phyloP scores from a whole-genome alignment of 2,329 filamentous ascomycete genomes.

The Botryosphaeria dothidea region DNA sequence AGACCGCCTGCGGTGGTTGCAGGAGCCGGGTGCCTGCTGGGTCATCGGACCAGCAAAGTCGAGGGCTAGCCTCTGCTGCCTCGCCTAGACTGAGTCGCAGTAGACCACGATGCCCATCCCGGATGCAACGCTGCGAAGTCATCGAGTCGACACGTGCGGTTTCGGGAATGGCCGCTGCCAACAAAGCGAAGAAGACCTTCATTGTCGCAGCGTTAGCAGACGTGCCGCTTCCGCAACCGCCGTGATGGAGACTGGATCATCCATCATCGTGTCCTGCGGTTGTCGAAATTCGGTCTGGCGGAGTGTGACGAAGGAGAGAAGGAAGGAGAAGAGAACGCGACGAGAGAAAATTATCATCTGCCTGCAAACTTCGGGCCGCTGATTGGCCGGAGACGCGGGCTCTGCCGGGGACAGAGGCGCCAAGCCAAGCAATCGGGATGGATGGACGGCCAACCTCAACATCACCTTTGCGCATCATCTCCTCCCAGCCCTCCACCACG shows the following conservation, averaged over 20 bases:
- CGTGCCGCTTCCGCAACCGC: neutral
- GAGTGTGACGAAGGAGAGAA: neutral
- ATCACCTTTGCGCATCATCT: conserved; percentile 9
- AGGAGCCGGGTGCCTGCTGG: neutral
- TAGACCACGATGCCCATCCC: neutral
- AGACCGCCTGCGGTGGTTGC: neutral
- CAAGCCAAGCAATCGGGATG: neutral
- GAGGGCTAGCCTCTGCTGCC: neutral
- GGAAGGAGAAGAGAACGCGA: neutral
- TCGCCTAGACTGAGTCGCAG: neutral
- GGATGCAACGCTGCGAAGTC: neutral
- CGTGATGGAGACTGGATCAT: neutral
- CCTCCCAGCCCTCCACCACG: neutral
- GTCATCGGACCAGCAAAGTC: neutral
- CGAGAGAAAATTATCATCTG: neutral
- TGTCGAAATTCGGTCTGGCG: neutral
- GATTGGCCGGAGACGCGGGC: conserved; percentile 12
- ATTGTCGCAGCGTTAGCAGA: neutral
- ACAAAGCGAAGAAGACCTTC: neutral
- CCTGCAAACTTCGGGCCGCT: conserved; percentile 16
- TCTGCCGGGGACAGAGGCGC: neutral
- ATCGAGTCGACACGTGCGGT: neutral
- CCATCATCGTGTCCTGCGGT: neutral
- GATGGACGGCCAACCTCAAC: conserved; percentile 15
- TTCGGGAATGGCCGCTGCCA: neutral